Percentiles rank a stretch among this genome's conserved stretches.
phyloP scores from a whole-genome alignment of 2,329 filamentous ascomycete genomes.

The Cladosporium colombiae region DNA sequence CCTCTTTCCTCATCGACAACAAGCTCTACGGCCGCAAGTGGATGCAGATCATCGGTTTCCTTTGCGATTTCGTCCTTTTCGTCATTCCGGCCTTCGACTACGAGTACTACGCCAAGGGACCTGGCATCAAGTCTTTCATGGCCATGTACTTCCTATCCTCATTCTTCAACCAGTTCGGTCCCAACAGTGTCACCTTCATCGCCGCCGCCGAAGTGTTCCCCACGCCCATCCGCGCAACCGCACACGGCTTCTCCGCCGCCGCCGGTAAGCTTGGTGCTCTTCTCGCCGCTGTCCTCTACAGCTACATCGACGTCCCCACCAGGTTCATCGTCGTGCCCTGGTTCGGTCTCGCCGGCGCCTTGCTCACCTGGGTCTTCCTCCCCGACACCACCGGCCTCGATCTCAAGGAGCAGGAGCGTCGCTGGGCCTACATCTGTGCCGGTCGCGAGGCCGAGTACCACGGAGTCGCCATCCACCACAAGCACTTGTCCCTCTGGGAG shows the following conservation, averaged over 20 bases:
- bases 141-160: constrained; percentile 97
- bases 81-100: constrained; percentile 87
- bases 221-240: constrained; percentile 86
- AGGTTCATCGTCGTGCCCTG: constrained; percentile 94
- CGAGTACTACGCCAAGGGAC: constrained; percentile 72
- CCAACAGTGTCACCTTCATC: constrained; percentile 94
- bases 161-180: constrained; percentile 99
- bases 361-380: constrained; percentile 81
- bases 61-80: constrained; percentile 92
- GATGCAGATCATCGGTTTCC: constrained; percentile 94
- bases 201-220: constrained; percentile 96
- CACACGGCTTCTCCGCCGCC: constrained; percentile 92
- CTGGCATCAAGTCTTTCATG: constrained; percentile 84
- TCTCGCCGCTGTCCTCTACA: constrained; percentile 84
- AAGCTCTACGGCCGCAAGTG: constrained; percentile 94
- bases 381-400: constrained; percentile 97
- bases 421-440: constrained; percentile 82
- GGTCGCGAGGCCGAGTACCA: constrained; percentile 83
- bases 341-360: constrained; percentile 86
- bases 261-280: constrained; percentile 87
- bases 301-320: constrained; percentile 82
- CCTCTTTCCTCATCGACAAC: constrained; percentile 88
- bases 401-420: constrained; percentile 93
- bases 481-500: constrained; percentile 88
- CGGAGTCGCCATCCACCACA: constrained; percentile 84